Evolutionary conservation across 805 yeast species (phyloP).

Genomic region (Brettanomyces custersianus): DNA sequence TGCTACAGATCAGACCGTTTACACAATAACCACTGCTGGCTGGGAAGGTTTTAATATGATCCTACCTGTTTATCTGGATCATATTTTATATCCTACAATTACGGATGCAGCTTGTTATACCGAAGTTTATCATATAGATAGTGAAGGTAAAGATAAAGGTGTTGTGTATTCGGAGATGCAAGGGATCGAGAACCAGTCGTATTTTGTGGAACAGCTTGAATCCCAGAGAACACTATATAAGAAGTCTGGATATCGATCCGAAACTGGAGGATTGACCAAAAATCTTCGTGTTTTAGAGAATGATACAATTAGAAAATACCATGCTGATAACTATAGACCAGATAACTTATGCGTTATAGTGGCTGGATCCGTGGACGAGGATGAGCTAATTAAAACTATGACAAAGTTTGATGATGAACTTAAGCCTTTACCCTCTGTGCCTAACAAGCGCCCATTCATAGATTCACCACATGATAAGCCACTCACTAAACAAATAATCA

Average conservation of each 20-base stretch:
- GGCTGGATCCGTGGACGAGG: slow-evolving; percentile 77
- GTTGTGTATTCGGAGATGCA: slow-evolving; percentile 98
- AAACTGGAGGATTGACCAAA: slow-evolving; percentile 84
- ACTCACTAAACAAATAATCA: slow-evolving; percentile 29
- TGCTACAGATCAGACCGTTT: slow-evolving; percentile 89
- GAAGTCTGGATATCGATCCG: slow-evolving; percentile 78
- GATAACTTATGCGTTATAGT: slow-evolving; percentile 77
- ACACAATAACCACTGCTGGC: slow-evolving; percentile 86
- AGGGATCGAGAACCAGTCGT: slow-evolving; percentile 74
- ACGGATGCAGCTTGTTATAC: slow-evolving; percentile 88
- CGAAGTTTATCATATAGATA: slow-evolving; percentile 93
- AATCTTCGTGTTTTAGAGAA: slow-evolving; percentile 67
- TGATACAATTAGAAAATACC: slow-evolving; percentile 70
- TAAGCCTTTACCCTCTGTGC: slow-evolving; percentile 30
- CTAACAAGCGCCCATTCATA: slow-evolving; percentile 65
- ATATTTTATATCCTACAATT: slow-evolving; percentile 72
- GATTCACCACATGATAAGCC: slow-evolving; percentile 48
- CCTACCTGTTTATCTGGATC: slow-evolving; percentile 86
- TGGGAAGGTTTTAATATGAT: slow-evolving; percentile 87
- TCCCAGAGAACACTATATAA: slow-evolving; percentile 49
- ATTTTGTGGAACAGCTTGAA: slow-evolving; percentile 54
- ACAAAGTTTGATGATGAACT: slow-evolving; percentile 51
- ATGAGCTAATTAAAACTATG: slow-evolving; percentile 56
- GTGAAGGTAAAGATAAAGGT: slow-evolving; percentile 84
- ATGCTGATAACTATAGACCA: slow-evolving; percentile 62